Evolutionary conservation across 2,329 filamentous ascomycete genomes (phyloP).

Genomic region (Cladorrhinum sp.): DNA sequence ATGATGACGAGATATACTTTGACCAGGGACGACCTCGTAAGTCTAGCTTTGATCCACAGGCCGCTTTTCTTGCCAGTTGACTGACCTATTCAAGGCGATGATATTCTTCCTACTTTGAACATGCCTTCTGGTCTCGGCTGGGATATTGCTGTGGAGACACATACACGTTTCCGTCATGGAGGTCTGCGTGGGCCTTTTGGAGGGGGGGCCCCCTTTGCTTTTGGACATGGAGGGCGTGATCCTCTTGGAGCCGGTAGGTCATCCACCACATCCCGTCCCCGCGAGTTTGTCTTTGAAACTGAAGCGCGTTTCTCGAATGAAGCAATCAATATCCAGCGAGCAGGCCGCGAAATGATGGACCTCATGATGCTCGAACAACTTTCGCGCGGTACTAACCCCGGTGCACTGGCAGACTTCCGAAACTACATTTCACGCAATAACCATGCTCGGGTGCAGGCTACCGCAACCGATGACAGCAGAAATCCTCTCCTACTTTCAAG

Average conservation of each 20-base stretch:
- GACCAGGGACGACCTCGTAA: constrained; percentile 58
- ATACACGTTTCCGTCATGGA: constrained; percentile 53
- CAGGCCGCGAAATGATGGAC: background rate
- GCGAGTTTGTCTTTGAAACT: constrained; percentile 10
- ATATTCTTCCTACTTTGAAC: constrained; percentile 39
- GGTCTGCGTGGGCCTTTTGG: constrained; percentile 59
- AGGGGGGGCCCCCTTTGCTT: constrained; percentile 44
- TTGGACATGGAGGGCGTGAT: constrained; percentile 50
- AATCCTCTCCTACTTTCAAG: constrained; percentile 80
- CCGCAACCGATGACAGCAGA: constrained; percentile 71
- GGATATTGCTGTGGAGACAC: constrained; percentile 54
- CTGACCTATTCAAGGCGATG: constrained; percentile 34
- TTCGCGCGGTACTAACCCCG: background rate
- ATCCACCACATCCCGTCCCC: constrained; percentile 8
- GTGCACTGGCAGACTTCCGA: constrained; percentile 42
- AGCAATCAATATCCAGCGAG: background rate
- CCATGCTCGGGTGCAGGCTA: constrained; percentile 51
- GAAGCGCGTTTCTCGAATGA: constrained; percentile 14
- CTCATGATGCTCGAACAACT: background rate
- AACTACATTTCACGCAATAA: constrained; percentile 53
- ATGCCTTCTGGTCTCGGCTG: constrained; percentile 52
- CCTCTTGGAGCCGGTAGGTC: constrained; percentile 46
- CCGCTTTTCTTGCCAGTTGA: constrained; percentile 3
- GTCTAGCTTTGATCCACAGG: constrained; percentile 28
- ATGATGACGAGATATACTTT: constrained; percentile 66